Percentiles rank a stretch among this genome's conserved stretches.
Evolutionary conservation across 2,329 filamentous ascomycete species (phyloP).

Genomic region (Trichoderma breve): DNA sequence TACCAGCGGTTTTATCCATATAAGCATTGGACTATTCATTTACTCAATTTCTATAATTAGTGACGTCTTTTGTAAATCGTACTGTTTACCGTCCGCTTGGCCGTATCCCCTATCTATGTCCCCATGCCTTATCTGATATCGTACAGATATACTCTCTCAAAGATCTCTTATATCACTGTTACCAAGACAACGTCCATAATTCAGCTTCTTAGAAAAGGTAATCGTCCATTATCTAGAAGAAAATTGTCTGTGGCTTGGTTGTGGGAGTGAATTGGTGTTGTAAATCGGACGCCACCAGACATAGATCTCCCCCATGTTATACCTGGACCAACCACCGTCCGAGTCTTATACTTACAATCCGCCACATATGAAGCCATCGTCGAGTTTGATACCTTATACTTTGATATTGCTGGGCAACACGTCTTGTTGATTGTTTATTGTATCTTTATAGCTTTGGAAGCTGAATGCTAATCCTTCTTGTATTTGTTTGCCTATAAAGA

Average conservation of each 20-base stretch:
- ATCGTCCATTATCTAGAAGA: neutral
- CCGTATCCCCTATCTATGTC: neutral
- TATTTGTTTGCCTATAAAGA: neutral
- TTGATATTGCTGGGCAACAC: neutral
- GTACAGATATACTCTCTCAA: neutral
- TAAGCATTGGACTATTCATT: neutral
- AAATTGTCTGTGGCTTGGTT: neutral
- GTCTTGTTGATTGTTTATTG: neutral
- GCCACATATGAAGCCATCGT: neutral
- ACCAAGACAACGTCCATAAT: neutral
- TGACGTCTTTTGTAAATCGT: neutral
- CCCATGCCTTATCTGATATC: neutral
- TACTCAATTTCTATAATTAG: neutral
- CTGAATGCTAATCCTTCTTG: neutral
- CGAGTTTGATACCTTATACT: neutral
- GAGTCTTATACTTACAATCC: neutral
- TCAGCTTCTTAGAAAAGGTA: neutral
- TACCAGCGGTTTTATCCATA: neutral
- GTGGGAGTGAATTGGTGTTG: neutral
- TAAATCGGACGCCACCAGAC: neutral
- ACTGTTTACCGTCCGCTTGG: neutral
- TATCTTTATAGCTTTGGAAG: neutral
- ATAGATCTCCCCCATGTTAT: neutral
- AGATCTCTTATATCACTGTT: neutral
- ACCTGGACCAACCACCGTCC: neutral